Percentiles rank a stretch among this genome's conserved stretches.
These are phyloP conservation scores for Penicillium concentricum DNA, from an alignment of 2,329 filamentous ascomycete species.

Conservation along the genomic window DNA sequence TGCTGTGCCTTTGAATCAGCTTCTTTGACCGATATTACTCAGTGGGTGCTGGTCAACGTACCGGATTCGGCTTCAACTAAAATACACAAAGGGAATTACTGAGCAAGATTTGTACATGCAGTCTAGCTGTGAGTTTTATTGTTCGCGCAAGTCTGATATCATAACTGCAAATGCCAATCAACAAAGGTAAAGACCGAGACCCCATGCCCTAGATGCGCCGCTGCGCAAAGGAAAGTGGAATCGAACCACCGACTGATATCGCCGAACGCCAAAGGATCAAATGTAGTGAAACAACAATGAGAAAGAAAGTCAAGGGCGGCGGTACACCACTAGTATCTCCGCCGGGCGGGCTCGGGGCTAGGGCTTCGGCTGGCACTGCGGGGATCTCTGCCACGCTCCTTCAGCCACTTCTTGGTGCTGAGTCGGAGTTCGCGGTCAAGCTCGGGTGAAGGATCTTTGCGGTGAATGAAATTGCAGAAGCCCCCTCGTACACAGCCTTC, in stretches of 20 bases:
- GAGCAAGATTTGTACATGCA: background rate
- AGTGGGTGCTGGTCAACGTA: background rate
- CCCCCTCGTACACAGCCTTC: constrained; percentile 94
- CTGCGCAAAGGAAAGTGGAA: constrained; percentile 18
- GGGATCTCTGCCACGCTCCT: constrained; percentile 76
- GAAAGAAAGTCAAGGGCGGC: background rate
- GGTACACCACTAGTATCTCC: constrained; percentile 58
- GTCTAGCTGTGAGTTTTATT: constrained; percentile 6
- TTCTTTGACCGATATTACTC: background rate
- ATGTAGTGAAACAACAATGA: constrained; percentile 12
- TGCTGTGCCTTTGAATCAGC: background rate
- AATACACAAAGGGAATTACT: background rate
- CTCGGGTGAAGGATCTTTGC: constrained; percentile 89
- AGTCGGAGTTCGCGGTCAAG: constrained; percentile 84
- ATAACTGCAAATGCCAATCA: constrained; percentile 26
- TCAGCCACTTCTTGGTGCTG: constrained; percentile 94
- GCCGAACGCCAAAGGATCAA: constrained; percentile 24
- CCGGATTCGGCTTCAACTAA: background rate
- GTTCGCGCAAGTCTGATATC: constrained; percentile 30
- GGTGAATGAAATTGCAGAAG: constrained; percentile 99
- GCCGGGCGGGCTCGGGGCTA: constrained; percentile 77
- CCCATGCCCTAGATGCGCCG: constrained; percentile 15
- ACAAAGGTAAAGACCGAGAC: constrained; percentile 16
- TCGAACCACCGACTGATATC: constrained; percentile 19
- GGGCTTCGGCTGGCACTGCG: constrained; percentile 79